Base-by-base conservation (phyloP, 2,329 filamentous ascomycete species). In the Microdochium bolleyi region DNA sequence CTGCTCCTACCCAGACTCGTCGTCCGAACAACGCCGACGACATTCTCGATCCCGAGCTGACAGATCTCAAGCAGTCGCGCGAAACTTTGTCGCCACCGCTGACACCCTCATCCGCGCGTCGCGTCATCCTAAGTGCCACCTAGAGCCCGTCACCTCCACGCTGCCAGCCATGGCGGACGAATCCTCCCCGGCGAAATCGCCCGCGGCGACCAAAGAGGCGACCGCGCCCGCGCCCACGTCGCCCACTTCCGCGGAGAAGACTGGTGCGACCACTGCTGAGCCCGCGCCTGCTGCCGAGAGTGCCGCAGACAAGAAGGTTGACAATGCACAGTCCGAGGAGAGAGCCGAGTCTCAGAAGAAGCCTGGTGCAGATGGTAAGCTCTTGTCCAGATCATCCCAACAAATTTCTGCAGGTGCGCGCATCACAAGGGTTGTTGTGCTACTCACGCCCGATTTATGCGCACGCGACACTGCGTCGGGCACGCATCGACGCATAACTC, bases 251-350 rank as follows among this genome's bases (percentile, higher is more conserved):
- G 11, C 27, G 11, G 27, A 30, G 11, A 30, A 46, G 9, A 22
- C 41, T 13, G 21, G 7, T 19, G 27, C 27, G 27, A 11, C 5
- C 11, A 13, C 41, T 7, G 2, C 41, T 24, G 41, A 46, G 16
- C 9, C 41, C 19, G 41, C 41, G 21, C 41, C 41, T 46, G 41
- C 41, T 7, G 48, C 24, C 24, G 24, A 25, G 24, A 24, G 3
- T 21, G 24, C 24, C 48, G 24, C 11, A 24, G 48, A 49, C 48
- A 14, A 49, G 48, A 30, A 22, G 48, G 24, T 24, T 8, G 24
- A 22, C 22, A 13, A 34, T 7, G 48, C 53, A 41, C 49, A 54
- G 51, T 21, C 46, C 14, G 56, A 57, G 14, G 55, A 59, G 50
- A 53, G 53, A 19, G 50, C 52, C 41, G 32, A 54, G 14, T 53